Percentiles rank a stretch among this genome's conserved stretches.
Conservation (phyloP, 495 filamentous ascomycete genomes). For the Penicillium cataractarum region DNA sequence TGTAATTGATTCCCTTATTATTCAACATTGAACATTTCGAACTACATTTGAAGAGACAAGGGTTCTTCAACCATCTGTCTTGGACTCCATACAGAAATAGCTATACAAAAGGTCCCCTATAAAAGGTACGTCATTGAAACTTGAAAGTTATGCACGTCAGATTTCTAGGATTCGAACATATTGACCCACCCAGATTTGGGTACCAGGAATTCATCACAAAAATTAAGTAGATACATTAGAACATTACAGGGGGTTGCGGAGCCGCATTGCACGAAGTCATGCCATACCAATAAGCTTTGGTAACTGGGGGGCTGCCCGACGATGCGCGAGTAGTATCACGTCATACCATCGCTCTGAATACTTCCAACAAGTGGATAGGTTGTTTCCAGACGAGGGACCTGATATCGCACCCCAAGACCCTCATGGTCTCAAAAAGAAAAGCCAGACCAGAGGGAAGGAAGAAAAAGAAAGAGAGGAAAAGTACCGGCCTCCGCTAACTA, state of each 20-base stretch:
- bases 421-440: background rate
- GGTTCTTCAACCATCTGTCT: too few relatives aligned
- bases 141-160: background rate
- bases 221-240: slow-evolving; percentile 10
- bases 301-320: background rate
- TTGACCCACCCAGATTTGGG: background rate
- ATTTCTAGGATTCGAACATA: background rate
- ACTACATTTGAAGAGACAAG: too few relatives aligned
- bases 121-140: background rate
- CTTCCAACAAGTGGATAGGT: background rate
- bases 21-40: too few relatives aligned
- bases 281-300: background rate
- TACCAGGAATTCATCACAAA: slow-evolving; percentile 1
- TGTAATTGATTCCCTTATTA: too few relatives aligned
- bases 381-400: background rate
- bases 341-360: background rate
- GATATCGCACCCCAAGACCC: background rate
- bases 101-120: background rate
- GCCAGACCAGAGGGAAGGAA: background rate
- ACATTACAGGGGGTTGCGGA: background rate
- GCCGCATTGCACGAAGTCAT: background rate
- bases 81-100: too few relatives aligned
- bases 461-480: background rate
- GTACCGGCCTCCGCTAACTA: background rate
- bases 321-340: background rate